A percentile compares a stretch with the other conserved stretches of the same genome.
Evolutionary conservation across 2,329 filamentous ascomycete genomes (phyloP).

Genomic region (Leptoxyphium fumago): DNA sequence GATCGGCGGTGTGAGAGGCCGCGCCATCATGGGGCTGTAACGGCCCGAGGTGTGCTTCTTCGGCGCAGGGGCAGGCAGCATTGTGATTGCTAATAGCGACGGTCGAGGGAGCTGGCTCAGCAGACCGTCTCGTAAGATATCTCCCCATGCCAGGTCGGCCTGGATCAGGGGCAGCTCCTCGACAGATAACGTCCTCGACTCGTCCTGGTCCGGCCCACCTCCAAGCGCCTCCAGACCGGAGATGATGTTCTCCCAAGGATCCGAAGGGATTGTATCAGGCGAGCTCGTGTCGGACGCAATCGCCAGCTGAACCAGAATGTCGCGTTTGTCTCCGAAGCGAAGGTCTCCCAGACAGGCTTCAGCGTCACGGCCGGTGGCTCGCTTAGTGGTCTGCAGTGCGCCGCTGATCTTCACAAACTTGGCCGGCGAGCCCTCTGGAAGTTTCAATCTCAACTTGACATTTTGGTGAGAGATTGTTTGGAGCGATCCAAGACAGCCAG

Average conservation of each 20-base stretch:
- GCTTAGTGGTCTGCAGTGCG: conserved; percentile 88
- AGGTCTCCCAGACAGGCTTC: conserved; percentile 86
- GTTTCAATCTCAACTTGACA: conserved; percentile 81
- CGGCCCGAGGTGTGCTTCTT: conserved; percentile 10
- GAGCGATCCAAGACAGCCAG: conserved; percentile 78
- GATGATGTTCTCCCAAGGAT: conserved; percentile 94
- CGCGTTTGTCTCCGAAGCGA: conserved; percentile 86
- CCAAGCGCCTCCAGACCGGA: conserved; percentile 88
- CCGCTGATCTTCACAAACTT: conserved; percentile 99
- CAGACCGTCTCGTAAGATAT: conserved; percentile 79
- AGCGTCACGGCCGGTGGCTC: conserved; percentile 83
- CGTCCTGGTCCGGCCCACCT: conserved; percentile 72
- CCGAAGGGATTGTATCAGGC: conserved; percentile 76
- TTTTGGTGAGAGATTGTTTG: conserved; percentile 97
- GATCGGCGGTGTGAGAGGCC: conserved; percentile 57
- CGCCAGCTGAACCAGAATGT: conserved; percentile 85
- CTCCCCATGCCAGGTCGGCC: conserved; percentile 84
- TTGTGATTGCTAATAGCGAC: conserved; percentile 85
- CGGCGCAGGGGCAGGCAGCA: conserved; percentile 51
- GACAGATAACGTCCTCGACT: conserved; percentile 67
- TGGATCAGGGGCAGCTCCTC: conserved; percentile 93
- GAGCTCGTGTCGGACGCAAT: conserved; percentile 74
- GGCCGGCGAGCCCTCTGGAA: conserved; percentile 91
- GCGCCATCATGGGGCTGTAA: conserved; percentile 5
- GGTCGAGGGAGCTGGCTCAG: conserved; percentile 76